Percentiles rank a stretch among this genome's conserved stretches.
Evolutionary conservation across 139 green algal genomes (phyloP).

Genomic region (Choricystis sp.): DNA sequence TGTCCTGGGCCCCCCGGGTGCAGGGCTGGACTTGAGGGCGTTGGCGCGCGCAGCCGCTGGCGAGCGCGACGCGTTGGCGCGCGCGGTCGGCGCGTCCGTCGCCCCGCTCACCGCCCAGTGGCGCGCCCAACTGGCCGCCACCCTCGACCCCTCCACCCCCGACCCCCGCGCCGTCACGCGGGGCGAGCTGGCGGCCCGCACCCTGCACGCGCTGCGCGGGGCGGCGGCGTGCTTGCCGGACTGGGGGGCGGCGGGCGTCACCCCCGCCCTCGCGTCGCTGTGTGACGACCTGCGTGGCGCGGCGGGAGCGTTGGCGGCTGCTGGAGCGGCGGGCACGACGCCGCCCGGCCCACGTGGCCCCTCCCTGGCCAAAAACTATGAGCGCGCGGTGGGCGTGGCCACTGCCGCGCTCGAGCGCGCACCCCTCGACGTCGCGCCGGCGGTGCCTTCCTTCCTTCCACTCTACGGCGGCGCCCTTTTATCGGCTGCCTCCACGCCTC

Average conservation of each 20-base stretch:
- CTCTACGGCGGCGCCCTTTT: not conserved
- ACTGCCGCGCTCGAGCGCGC: not conserved
- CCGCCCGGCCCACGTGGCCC: too few relatives aligned
- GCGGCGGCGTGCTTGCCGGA: not conserved
- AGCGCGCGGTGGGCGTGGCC: not conserved
- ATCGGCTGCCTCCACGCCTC: not conserved
- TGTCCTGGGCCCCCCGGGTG: too few relatives aligned
- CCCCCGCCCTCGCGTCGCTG: not conserved
- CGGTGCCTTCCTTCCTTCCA: not conserved
- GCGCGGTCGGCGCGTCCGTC: not conserved
- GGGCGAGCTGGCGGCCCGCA: not conserved
- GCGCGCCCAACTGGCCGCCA: too few relatives aligned
- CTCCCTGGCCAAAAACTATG: not conserved
- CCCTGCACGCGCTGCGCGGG: not conserved
- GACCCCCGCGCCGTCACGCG: not conserved
- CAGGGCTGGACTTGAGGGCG: not conserved
- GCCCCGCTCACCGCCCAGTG: not conserved
- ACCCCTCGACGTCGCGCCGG: not conserved
- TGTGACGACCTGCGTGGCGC: not conserved
- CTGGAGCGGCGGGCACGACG: not conserved
- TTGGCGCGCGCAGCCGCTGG: not conserved
- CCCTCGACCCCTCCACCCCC: not conserved
- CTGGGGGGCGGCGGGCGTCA: not conserved
- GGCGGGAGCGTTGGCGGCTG: not conserved
- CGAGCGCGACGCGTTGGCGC: not conserved